Base-by-base conservation (phyloP, 1,284 basidiomycete species). In the Sanghuangporus baumii region DNA sequence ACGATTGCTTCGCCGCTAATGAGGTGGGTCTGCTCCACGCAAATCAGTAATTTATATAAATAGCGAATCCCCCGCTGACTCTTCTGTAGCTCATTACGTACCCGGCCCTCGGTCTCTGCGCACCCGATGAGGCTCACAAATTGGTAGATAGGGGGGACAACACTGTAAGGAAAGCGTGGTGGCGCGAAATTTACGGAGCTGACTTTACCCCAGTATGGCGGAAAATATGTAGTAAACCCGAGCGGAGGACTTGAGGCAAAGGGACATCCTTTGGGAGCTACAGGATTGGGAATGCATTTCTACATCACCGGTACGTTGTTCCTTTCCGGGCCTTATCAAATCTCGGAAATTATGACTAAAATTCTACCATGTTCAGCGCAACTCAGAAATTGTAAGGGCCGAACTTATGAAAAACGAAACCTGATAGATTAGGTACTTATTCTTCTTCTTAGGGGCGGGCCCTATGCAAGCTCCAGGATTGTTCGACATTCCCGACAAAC, bases 171-270 rank as follows among this genome's bases (percentile, higher is more conserved):
- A 14, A 46, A 8, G 31, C 2, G 4, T 55, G 62, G 18, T 11
- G 52, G 6, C 18, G 26, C 59, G 55, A 58, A 36, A 34, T 36
- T 14, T 2, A 16, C 14, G 14, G n/a, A 18, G 5, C 34, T 6
- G 55, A 41, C 26, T 61, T 18, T 60, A 0, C 55, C 55, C n/a
- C 60, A 89, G 84, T 92, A 91, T 66, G 91, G 91, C 36, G 92
- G 92, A 12, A 92, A 93, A 73, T 94, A 84, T 66, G 90, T 94
- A n/a, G 75, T 95, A 57, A 95, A 95, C 70, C 91, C 93, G 0
- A 89, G 87, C 60, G 93, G 93, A 40, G 93, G 93, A 0, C 80
- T 95, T 37, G 91, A 94, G 72, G 89, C 90, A 38, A 94, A 94
- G 72, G 93, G 93, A 1, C 89, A 92, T 71, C 91, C 91, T 2